Percentiles rank a stretch among this genome's conserved stretches.
Evolutionary conservation across 2,329 filamentous ascomycete genomes (phyloP).

Genomic region (Aspergillus cejpii): DNA sequence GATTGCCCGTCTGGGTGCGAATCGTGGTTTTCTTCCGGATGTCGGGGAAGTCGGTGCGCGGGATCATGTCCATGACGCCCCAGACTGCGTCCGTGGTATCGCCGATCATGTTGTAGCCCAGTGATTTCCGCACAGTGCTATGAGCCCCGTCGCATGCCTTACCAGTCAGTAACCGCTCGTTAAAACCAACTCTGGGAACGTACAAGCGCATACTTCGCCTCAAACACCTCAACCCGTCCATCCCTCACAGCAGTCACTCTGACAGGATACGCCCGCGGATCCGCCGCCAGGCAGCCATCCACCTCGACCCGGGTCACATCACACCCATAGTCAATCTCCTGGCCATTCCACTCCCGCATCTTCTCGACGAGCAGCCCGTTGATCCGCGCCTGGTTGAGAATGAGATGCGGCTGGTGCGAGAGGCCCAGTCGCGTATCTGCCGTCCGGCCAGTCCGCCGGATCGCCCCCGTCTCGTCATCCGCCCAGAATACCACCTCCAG

Average conservation of each 20-base stretch:
- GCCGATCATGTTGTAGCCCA: conserved; percentile 51
- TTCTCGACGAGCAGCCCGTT: conserved; percentile 50
- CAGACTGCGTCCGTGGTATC: conserved; percentile 53
- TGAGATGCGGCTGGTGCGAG: conserved; percentile 52
- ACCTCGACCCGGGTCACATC: conserved; percentile 48
- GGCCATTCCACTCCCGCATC: conserved; percentile 41
- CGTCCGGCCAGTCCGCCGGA: conserved; percentile 44
- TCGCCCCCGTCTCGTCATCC: conserved; percentile 32
- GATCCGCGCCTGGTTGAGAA: conserved; percentile 51
- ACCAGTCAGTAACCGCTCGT: background rate
- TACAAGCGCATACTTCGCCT: conserved; percentile 50
- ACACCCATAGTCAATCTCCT: conserved; percentile 51
- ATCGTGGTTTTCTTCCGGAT: conserved; percentile 47
- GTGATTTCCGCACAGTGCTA: conserved; percentile 34
- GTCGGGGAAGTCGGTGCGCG: conserved; percentile 46
- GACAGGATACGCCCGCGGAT: conserved; percentile 41
- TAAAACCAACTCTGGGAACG: conserved; percentile 18
- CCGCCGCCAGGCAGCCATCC: conserved; percentile 36
- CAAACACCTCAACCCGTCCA: conserved; percentile 37
- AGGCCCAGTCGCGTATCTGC: conserved; percentile 51
- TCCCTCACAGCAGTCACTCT: conserved; percentile 41
- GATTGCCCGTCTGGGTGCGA: conserved; percentile 42
- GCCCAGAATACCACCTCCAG: conserved; percentile 55
- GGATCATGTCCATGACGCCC: conserved; percentile 52
- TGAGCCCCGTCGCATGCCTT: conserved; percentile 47